Evolutionary conservation across 2,329 filamentous ascomycete species (phyloP).

Genomic region (Ophiobolus disseminans): DNA sequence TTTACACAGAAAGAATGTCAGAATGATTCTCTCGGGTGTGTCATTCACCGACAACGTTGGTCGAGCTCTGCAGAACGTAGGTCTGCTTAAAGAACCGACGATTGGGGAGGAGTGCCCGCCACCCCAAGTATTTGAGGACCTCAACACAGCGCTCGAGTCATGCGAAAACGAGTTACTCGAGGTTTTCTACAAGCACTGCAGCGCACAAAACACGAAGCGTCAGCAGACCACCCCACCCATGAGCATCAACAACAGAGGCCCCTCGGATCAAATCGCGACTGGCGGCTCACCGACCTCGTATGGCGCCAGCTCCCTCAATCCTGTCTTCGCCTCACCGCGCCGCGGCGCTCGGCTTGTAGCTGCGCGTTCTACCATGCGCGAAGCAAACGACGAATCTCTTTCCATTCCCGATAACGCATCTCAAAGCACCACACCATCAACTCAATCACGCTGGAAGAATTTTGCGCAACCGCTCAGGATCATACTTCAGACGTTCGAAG

Average conservation of each 20-base stretch:
- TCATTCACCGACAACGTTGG: constrained; percentile 78
- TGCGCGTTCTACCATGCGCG: constrained; percentile 76
- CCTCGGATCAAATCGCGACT: constrained; percentile 21
- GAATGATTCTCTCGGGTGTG: constrained; percentile 83
- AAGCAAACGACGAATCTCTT: constrained; percentile 42
- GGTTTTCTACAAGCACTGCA: constrained; percentile 58
- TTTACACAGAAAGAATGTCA: constrained; percentile 76
- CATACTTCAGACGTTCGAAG: constrained; percentile 94
- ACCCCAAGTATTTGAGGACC: constrained; percentile 76
- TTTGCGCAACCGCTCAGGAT: constrained; percentile 91
- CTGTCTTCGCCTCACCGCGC: constrained; percentile 76
- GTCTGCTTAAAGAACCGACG: constrained; percentile 75
- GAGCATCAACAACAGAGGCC: constrained; percentile 33
- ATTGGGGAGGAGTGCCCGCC: constrained; percentile 64
- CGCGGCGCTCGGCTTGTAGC: constrained; percentile 78
- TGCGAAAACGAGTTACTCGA: constrained; percentile 94
- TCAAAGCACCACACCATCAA: constrained; percentile 11
- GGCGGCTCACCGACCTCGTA: constrained; percentile 34
- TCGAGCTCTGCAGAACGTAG: constrained; percentile 80
- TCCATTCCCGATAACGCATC: constrained; percentile 22
- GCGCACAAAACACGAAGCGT: constrained; percentile 49
- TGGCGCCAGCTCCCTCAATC: constrained; percentile 55
- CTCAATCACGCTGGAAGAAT: constrained; percentile 72
- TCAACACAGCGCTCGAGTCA: constrained; percentile 91
- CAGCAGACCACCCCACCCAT: constrained; percentile 47